Evolutionary conservation across 805 yeast genomes (phyloP), one percentile per base, ranked within the genome.

Genomic region (Candida montana): DNA sequence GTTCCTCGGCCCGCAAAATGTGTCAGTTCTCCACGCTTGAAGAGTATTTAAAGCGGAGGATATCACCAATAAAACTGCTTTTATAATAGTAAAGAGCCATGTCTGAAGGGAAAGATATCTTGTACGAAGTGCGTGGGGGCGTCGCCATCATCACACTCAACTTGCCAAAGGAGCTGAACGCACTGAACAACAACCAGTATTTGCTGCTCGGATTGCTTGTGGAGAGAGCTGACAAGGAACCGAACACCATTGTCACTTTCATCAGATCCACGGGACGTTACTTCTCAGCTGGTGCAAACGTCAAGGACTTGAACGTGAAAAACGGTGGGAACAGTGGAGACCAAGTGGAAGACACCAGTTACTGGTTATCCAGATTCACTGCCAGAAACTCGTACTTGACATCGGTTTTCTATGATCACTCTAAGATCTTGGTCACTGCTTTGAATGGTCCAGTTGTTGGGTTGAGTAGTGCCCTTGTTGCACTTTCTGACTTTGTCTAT

Each of bases 381-480:
- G 74, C 88, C 4, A 75, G 88, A 53, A 88, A 88, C 59, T 72
- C 79, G 21, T 79, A 72, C 53, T 63, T 88, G 41, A 80, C 93
- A 5, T 75, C 79, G 48, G 67, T 81, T 30, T 77, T 85, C 57
- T 75, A 77, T 48, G 74, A 78, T 53, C 96, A 88, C 62, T 63
- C 71, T 9, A 88, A 88, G 58, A 68, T 86, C 8, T 64, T 88
- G 29, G 79, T 79, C 21, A 76, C 77, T 33, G 90, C 88, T 4
- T 68, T 88, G 43, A 88, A 88, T 57, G 96, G 96, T 0, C 95
- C 96, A 0, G 95, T 79, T 5, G 74, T 88, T 44, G 96, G 96
- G 0, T 70, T 88, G 44, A 68, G 80, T 26, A 78, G 90, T 2
- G 88, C 89, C 0, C 60, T 88, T 39, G 80, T 86, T 11, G 75